Evolutionary conservation across 305 asterid species (phyloP), one percentile per base, ranked within the genome.

Genomic region (Fraxinus greggii): DNA sequence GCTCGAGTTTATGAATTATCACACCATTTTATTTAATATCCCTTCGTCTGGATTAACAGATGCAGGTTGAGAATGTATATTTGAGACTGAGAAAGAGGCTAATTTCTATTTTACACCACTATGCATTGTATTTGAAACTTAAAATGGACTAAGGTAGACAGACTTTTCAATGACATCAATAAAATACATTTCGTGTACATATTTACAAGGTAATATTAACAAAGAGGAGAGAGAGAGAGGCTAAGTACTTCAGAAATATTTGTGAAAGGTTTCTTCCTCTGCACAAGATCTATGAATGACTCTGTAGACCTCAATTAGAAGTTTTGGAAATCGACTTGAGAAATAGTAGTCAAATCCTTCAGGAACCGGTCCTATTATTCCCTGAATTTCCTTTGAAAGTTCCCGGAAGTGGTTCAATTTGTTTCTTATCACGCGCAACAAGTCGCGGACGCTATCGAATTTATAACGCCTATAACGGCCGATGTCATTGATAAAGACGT

Each of bases 371-470:
- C 98, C 98, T 61, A 95, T 77, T n/a, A 92, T 75, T 31, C 51
- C 86, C 72, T 91, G 98, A 63, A 92, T 90, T 80, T 92, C 97
- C 72, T 80, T 87, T 1, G 98, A 81, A 23, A 95, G 94, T 81
- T 95, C 98, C 80, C 98, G 85, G 72, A 88, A 95, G 87, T 95
- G 98, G 86, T 92, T 93, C 75, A 93, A 75, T 88, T 93, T 93
- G 82, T 95, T 95, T 56, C 98, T 86, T 72, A 95, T 84, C 7
- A 95, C 97, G 0, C 97, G 92, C 48, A 93, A 67, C 83, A 92
- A 81, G 75, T 93, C 98, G 0, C 97, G 97, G 26, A 90, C 88
- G 2, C 98, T 93, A 28, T 93, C 93, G 65, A 86, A 95, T 85
- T 88, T 95, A 90, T 95, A 95, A 5, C 92, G 92, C 85, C 98